phyloP scores from a whole-genome alignment of 805 yeast species.

The Candida easanensis region DNA sequence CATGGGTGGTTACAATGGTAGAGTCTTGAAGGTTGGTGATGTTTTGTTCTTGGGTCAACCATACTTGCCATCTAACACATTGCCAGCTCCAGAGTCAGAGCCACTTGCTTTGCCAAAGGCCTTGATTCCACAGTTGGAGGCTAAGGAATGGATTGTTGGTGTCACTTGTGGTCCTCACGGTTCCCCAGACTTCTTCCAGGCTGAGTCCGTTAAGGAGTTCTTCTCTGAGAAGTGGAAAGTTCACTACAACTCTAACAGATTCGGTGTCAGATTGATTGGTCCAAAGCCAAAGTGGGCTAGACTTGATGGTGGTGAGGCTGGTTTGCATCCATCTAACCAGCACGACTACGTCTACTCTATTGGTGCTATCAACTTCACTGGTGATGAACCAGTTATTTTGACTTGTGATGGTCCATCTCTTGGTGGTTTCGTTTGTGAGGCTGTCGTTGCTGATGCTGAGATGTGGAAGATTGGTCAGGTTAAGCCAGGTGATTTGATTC shows the following conservation, averaged over 20 bases:
- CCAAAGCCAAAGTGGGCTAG: slow-evolving; percentile 98
- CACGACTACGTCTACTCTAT: slow-evolving; percentile 96
- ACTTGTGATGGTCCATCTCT: slow-evolving; percentile 97
- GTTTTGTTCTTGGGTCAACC: slow-evolving; percentile 85
- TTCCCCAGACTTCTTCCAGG: slow-evolving; percentile 87
- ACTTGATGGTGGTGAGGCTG: slow-evolving; percentile 95
- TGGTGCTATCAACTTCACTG: slow-evolving; percentile 97
- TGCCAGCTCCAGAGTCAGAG: slow-evolving; percentile 69
- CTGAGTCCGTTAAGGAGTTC: slow-evolving; percentile 72
- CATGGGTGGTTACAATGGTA: slow-evolving; percentile 93
- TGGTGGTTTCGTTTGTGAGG: slow-evolving; percentile 97
- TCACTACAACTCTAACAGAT: slow-evolving; percentile 94
- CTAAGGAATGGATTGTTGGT: slow-evolving; percentile 72
- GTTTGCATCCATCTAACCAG: slow-evolving; percentile 97
- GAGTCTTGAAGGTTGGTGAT: slow-evolving; percentile 89
- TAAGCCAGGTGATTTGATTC: slow-evolving; percentile 86
- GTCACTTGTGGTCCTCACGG: slow-evolving; percentile 99
- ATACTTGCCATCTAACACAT: slow-evolving; percentile 56
- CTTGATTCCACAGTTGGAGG: slow-evolving; percentile 31
- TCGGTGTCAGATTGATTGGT: slow-evolving; percentile 91
- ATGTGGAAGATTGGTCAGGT: slow-evolving; percentile 99
- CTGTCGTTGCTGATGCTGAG: slow-evolving; percentile 93
- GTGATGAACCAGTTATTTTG: slow-evolving; percentile 96
- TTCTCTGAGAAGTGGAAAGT: slow-evolving; percentile 85
- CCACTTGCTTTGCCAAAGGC: slow-evolving; percentile 58